Conservation (phyloP, 306 rosid genomes). For the Purshia tridentata region DNA sequence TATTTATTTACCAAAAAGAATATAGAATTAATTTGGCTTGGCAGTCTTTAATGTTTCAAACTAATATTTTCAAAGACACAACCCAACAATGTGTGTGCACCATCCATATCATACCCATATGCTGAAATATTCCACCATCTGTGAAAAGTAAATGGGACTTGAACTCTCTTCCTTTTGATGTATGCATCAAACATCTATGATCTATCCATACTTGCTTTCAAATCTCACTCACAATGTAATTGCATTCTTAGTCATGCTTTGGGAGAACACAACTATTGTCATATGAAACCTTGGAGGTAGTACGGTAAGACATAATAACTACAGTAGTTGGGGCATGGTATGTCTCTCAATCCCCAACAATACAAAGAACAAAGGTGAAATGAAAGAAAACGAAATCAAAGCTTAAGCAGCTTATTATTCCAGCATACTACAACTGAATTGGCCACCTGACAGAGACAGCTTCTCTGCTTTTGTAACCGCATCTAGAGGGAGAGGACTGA, state of each 20-base stretch:
- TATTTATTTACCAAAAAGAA: too few species aligned
- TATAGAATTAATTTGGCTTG: too few species aligned
- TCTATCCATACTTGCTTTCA: too few species aligned
- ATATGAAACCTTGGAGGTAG: not conserved
- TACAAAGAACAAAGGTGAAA: not conserved
- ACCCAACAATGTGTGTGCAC: too few species aligned
- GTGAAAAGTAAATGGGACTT: too few species aligned
- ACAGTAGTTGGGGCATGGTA: not conserved
- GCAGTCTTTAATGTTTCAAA: too few species aligned
- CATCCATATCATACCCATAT: too few species aligned
- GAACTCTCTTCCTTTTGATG: too few species aligned
- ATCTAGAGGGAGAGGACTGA: constrained; percentile 59
- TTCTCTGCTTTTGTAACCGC: constrained; percentile 70
- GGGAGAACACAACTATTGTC: not conserved
- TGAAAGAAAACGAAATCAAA: not conserved
- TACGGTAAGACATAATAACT: not conserved
- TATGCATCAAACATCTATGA: too few species aligned
- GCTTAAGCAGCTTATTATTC: constrained; percentile 25
- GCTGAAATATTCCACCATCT: too few species aligned
- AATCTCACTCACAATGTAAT: too few species aligned
- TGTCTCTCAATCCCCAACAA: not conserved
- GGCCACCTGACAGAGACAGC: constrained; percentile 51
- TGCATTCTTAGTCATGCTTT: not conserved
- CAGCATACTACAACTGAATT: constrained; percentile 63
- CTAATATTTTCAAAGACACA: too few species aligned